Evolutionary conservation across 2,329 filamentous ascomycete species (phyloP).

Genomic region (Chaetomiaceae sp.): DNA sequence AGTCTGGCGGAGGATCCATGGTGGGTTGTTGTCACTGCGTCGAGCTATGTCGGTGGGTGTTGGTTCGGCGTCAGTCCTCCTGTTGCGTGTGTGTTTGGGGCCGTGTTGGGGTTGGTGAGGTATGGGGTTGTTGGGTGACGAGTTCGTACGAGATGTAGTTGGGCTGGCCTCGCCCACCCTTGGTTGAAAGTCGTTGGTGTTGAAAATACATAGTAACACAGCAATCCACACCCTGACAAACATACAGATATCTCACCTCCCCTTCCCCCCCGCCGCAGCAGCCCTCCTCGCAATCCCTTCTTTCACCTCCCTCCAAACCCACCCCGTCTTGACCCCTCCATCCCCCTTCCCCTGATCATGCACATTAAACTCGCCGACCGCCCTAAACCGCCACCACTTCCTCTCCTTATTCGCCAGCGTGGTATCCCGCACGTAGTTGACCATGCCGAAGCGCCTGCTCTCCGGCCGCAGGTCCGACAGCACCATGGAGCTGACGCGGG

Average conservation of each 20-base stretch:
- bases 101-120: conserved; percentile 42
- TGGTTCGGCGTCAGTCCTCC: conserved; percentile 44
- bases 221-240: background rate
- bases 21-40: conserved; percentile 59
- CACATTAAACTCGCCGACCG: conserved; percentile 35
- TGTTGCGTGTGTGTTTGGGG: conserved; percentile 42
- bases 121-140: conserved; percentile 38
- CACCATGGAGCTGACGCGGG: conserved; percentile 37
- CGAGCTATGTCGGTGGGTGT: conserved; percentile 39
- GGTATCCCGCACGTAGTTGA: conserved; percentile 36
- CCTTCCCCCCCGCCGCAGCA: background rate
- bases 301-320: conserved; percentile 36
- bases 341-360: conserved; percentile 25
- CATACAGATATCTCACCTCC: background rate
- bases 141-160: background rate
- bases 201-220: background rate
- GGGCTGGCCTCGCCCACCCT: background rate
- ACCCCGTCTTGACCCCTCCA: conserved; percentile 28
- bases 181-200: background rate
- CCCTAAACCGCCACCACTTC: conserved; percentile 37
- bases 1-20: conserved; percentile 56
- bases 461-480: conserved; percentile 34
- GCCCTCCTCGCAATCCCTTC: conserved; percentile 24
- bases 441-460: conserved; percentile 34
- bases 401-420: conserved; percentile 17